phyloP scores from a whole-genome alignment of 169 alveolate species.

The Plasmodium vivax region DNA sequence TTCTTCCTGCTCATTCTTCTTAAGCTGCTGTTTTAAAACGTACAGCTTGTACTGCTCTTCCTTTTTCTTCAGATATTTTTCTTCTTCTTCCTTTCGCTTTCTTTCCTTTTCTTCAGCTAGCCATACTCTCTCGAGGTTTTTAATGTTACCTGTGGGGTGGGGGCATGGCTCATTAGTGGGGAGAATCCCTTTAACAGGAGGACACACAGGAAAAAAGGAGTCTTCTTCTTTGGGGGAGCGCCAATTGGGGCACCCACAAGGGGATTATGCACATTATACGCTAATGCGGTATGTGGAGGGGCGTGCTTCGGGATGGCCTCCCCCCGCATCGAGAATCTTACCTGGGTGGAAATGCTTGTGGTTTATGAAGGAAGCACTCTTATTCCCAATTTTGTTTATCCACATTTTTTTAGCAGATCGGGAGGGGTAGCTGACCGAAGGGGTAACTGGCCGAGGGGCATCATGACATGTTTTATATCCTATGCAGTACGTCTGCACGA shows the following conservation, averaged over 20 bases:
- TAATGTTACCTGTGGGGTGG: conserved; percentile 88
- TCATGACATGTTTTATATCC: not conserved
- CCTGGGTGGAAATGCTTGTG: conserved; percentile 97
- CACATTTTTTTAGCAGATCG: conserved; percentile 81
- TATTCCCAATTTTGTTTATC: conserved; percentile 92
- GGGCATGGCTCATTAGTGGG: not conserved
- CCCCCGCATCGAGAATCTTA: conserved; percentile 11
- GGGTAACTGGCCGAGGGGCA: not conserved
- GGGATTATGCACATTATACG: not conserved
- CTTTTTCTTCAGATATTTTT: conserved; percentile 93
- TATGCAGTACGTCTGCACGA: not conserved
- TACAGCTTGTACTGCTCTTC: conserved; percentile 95
- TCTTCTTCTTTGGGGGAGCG: not conserved
- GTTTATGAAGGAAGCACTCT: conserved; percentile 92
- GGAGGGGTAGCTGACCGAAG: not conserved
- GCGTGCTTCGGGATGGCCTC: not conserved
- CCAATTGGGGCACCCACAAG: not conserved
- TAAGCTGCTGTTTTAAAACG: conserved; percentile 89
- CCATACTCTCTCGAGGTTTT: conserved; percentile 96
- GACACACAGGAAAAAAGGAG: not conserved
- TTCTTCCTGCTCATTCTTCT: conserved; percentile 80
- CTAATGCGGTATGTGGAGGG: not conserved
- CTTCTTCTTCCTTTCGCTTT: conserved; percentile 91
- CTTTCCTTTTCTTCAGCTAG: conserved; percentile 95
- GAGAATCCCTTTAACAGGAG: not conserved